phyloP scores from a whole-genome alignment of 2,329 filamentous ascomycete species.

The Metarhizium album region DNA sequence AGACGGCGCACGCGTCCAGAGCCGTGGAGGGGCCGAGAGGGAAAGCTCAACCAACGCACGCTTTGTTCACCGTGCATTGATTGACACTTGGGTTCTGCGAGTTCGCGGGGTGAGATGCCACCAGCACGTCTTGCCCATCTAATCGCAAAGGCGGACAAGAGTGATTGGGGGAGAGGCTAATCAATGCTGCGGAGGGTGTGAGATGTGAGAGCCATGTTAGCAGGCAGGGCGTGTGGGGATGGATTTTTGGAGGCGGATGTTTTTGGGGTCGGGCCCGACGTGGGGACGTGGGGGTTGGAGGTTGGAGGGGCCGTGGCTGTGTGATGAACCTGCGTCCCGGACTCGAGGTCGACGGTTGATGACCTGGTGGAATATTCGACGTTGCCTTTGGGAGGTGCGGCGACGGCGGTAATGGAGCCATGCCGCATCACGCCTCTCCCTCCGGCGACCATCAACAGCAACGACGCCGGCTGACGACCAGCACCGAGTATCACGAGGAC shows the following conservation, averaged over 20 bases:
- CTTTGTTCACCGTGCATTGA: not conserved
- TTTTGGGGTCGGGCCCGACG: slow-evolving; percentile 4
- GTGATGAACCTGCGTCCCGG: not conserved
- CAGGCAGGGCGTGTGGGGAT: slow-evolving; percentile 5
- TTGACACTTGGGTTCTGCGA: not conserved
- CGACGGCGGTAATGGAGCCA: not conserved
- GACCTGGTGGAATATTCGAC: not conserved
- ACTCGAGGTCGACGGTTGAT: no score
- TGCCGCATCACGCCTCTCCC: slow-evolving; percentile 1
- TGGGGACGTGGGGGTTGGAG: not conserved
- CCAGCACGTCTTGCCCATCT: not conserved
- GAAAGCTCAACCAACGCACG: no score
- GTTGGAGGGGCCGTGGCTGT: not conserved
- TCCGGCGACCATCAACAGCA: not conserved
- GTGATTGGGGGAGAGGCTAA: not conserved
- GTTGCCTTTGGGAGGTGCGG: not conserved
- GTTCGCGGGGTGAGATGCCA: not conserved
- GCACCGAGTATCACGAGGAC: slow-evolving; percentile 2
- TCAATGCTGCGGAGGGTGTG: not conserved
- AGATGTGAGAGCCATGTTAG: not conserved
- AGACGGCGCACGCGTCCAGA: not conserved
- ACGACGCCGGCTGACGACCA: not conserved
- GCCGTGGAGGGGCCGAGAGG: not conserved
- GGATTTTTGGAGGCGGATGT: slow-evolving; percentile 5
- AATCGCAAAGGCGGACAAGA: not conserved